phyloP scores from a whole-genome alignment of 306 rosid species.

The Urtica urens region DNA sequence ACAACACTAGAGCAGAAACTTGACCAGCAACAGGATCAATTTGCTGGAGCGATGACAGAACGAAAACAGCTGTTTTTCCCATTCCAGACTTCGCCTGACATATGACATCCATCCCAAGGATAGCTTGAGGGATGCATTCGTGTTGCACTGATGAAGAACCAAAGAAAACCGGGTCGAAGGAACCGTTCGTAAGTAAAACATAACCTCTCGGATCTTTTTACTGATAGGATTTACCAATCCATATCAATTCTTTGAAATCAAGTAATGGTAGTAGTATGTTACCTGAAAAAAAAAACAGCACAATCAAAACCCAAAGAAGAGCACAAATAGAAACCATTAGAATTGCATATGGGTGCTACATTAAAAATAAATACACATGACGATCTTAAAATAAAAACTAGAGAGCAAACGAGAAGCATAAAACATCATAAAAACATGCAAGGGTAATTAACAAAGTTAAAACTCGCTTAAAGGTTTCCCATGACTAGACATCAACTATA shows the following conservation, averaged over 20 bases:
- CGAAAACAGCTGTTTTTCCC: slow-evolving; percentile 99
- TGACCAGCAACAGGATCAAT: slow-evolving; percentile 94
- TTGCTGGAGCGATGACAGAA: slow-evolving; percentile 88
- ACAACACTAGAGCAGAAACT: slow-evolving; percentile 88
- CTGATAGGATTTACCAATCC: slow-evolving; percentile 53
- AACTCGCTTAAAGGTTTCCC: too few relatives aligned
- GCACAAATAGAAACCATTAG: neutral
- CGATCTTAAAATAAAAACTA: too few relatives aligned
- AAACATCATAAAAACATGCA: too few relatives aligned
- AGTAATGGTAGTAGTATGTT: slow-evolving; percentile 46
- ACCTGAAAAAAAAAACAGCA: slow-evolving; percentile 48
- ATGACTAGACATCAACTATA: too few relatives aligned
- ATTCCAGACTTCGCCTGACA: slow-evolving; percentile 99
- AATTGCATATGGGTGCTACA: too few relatives aligned
- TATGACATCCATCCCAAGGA: slow-evolving; percentile 96
- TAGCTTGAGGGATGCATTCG: slow-evolving; percentile 98
- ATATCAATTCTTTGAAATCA: slow-evolving; percentile 57
- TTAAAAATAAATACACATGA: too few relatives aligned
- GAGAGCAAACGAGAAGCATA: too few relatives aligned
- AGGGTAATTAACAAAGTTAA: too few relatives aligned
- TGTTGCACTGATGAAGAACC: slow-evolving; percentile 96
- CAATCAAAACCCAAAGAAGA: slow-evolving; percentile 1
- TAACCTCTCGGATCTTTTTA: slow-evolving; percentile 51
- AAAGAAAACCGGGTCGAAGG: slow-evolving; percentile 61
- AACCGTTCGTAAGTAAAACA: slow-evolving; percentile 68